Conservation (phyloP, 345 rosid species). For the Ceriops zippeliana region DNA sequence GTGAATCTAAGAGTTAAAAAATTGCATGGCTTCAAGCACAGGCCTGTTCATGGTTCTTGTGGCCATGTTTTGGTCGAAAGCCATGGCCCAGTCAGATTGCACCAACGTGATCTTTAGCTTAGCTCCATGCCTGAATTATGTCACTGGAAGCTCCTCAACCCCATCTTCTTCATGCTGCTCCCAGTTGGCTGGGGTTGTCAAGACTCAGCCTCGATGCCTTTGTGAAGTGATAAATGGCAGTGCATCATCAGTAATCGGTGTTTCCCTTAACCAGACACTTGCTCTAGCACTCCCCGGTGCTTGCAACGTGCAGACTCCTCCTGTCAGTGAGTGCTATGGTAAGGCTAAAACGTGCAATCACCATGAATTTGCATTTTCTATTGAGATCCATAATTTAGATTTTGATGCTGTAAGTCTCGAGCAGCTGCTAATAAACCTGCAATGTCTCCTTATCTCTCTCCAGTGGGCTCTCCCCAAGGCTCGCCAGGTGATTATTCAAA, state of each 20-base stretch:
- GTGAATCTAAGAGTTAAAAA: neutral
- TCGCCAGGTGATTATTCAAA: slow-evolving; percentile 6
- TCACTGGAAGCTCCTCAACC: slow-evolving; percentile 36
- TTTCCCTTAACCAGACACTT: slow-evolving; percentile 44
- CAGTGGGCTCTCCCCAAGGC: slow-evolving; percentile 28
- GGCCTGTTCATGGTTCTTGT: slow-evolving; percentile 16
- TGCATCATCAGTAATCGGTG: slow-evolving; percentile 34
- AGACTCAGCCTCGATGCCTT: slow-evolving; percentile 48
- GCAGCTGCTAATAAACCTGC: slow-evolving; percentile 6
- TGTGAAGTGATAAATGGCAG: slow-evolving; percentile 40
- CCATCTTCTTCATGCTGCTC: slow-evolving; percentile 60
- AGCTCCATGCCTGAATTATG: slow-evolving; percentile 45
- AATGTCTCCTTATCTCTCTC: slow-evolving; percentile 1
- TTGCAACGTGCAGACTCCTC: slow-evolving; percentile 53
- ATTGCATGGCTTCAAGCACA: slow-evolving; percentile 19
- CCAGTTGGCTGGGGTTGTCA: slow-evolving; percentile 44
- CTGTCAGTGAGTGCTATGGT: slow-evolving; percentile 48
- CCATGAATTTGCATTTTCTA: neutral
- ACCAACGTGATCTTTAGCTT: slow-evolving; percentile 34
- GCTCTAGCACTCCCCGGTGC: slow-evolving; percentile 49
- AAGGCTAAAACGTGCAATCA: neutral
- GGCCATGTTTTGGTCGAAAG: slow-evolving; percentile 25
- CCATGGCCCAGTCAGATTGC: slow-evolving; percentile 44
- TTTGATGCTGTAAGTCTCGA: neutral
- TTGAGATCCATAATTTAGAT: neutral